These are phyloP conservation scores for Epichloe sibirici DNA, from an alignment of 2,329 filamentous ascomycete genomes.

Conservation along the genomic window DNA sequence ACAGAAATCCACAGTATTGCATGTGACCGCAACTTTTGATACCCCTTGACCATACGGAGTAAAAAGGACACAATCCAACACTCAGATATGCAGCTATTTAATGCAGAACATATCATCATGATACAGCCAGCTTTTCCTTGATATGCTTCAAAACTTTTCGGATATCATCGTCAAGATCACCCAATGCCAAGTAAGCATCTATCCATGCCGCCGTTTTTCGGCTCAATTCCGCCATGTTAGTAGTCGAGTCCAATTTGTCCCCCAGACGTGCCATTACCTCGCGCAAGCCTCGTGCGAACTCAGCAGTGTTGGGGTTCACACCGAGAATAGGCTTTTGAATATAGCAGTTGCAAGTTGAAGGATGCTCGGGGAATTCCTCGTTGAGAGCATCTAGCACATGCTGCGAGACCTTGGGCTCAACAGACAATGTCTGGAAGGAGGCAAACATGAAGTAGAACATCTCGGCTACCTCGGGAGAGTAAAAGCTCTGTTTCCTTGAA, in stretches of 20 bases:
- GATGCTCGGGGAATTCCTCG: slow-evolving; percentile 44
- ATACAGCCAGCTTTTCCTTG: slow-evolving; percentile 19
- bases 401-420: slow-evolving; percentile 53
- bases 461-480: slow-evolving; percentile 52
- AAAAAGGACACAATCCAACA: not conserved
- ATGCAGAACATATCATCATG: not conserved
- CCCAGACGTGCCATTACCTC: slow-evolving; percentile 52
- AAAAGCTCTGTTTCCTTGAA: slow-evolving; percentile 65
- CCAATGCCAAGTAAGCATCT: slow-evolving; percentile 34
- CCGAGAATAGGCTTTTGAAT: slow-evolving; percentile 60
- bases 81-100: not conserved
- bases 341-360: slow-evolving; percentile 56
- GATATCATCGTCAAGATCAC: slow-evolving; percentile 43
- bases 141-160: slow-evolving; percentile 43
- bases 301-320: slow-evolving; percentile 47
- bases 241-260: slow-evolving; percentile 30
- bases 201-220: slow-evolving; percentile 43
- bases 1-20: no score
- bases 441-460: slow-evolving; percentile 73
- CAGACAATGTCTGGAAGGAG: slow-evolving; percentile 53
- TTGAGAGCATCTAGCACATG: slow-evolving; percentile 60
- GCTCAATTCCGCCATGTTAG: slow-evolving; percentile 32
- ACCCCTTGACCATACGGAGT: no score
- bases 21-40: no score
- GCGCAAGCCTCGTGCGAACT: slow-evolving; percentile 62